Evolutionary conservation across 1,284 basidiomycete species (phyloP).

Genomic region (Amylostereum chailletii): DNA sequence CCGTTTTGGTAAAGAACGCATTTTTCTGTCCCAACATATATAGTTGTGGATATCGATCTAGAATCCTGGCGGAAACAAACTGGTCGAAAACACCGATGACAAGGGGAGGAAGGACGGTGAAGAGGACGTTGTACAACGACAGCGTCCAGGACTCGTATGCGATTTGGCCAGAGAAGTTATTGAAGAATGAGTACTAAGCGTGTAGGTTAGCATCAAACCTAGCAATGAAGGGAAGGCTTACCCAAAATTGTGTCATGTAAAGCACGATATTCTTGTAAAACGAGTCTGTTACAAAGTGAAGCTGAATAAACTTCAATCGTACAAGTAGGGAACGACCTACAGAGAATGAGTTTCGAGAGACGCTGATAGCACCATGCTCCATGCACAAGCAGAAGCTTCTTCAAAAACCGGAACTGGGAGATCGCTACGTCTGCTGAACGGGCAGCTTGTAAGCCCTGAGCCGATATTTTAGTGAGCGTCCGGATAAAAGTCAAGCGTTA

Average conservation of each 20-base stretch:
- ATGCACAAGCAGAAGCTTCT: slow-evolving; percentile 94
- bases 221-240: slow-evolving; percentile 26
- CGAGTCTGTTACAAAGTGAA: slow-evolving; percentile 48
- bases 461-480: slow-evolving; percentile 3
- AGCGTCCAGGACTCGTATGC: slow-evolving; percentile 99
- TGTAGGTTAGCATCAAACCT: slow-evolving; percentile 2
- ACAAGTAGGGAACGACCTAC: slow-evolving; percentile 34
- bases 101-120: slow-evolving; percentile 91
- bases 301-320: not conserved
- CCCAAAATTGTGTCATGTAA: slow-evolving; percentile 98
- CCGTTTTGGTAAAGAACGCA: slow-evolving; percentile 83
- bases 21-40: slow-evolving; percentile 92
- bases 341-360: slow-evolving; percentile 91
- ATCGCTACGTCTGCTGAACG: slow-evolving; percentile 96
- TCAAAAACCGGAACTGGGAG: slow-evolving; percentile 95
- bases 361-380: slow-evolving; percentile 98
- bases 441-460: slow-evolving; percentile 93
- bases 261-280: slow-evolving; percentile 97
- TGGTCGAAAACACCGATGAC: slow-evolving; percentile 98
- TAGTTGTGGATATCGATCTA: slow-evolving; percentile 96
- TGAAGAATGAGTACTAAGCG: slow-evolving; percentile 89
- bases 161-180: slow-evolving; percentile 98
- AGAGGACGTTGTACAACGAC: slow-evolving; percentile 88
- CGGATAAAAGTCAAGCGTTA: not conserved
- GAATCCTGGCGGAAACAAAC: slow-evolving; percentile 92